Conservation (phyloP, 2,329 filamentous ascomycete species). For the Botryosphaeria agaves region DNA sequence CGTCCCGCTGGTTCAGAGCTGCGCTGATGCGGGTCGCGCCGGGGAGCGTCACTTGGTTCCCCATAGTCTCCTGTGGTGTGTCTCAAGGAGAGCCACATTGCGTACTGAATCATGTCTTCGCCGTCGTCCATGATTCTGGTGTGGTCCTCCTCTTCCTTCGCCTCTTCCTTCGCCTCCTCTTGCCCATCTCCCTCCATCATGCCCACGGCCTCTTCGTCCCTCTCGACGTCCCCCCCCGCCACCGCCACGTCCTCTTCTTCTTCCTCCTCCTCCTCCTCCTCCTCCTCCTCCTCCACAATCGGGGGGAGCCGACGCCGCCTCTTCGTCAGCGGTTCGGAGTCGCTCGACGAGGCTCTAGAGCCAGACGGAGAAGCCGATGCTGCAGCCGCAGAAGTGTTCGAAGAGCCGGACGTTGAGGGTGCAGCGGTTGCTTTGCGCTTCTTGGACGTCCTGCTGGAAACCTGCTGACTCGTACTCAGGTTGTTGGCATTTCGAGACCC, state of each 20-base stretch:
- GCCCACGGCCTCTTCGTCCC: background rate
- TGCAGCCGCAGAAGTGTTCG: background rate
- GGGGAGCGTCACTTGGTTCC: no score
- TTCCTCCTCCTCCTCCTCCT: no score
- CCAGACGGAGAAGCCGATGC: background rate
- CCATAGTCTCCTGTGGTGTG: no score
- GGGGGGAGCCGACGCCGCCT: no score
- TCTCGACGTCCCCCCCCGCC: no score
- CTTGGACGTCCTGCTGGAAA: no score
- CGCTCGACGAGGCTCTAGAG: background rate
- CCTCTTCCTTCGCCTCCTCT: background rate
- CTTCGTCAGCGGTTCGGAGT: background rate
- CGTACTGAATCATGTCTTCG: background rate
- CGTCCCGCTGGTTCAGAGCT: background rate
- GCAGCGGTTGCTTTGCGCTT: slow-evolving; percentile 1
- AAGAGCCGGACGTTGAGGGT: background rate
- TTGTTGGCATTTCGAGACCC: no score
- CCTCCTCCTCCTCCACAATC: no score
- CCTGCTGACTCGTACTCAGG: no score
- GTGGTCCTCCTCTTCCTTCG: background rate
- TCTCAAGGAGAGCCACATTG: background rate
- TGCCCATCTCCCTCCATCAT: background rate
- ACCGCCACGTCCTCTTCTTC: no score
- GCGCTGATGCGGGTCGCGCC: no score
- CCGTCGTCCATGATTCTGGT: background rate